A percentile compares a stretch with the other conserved stretches of the same genome.
These are phyloP conservation scores for Malassezia restricta DNA, from an alignment of 1,284 basidiomycete genomes.

Conservation along the genomic window DNA sequence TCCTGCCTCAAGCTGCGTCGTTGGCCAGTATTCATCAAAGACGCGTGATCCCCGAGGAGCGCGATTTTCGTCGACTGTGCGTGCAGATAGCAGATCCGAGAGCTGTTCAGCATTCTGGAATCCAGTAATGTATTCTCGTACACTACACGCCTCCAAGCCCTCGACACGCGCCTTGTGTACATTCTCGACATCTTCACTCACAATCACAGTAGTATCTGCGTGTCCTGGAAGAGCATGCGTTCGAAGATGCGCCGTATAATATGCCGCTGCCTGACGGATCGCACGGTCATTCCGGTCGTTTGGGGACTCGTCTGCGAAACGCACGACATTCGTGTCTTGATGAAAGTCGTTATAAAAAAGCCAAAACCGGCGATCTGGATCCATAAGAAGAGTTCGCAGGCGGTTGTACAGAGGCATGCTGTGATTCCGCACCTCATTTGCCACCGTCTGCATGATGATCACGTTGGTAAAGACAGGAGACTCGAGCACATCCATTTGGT, in stretches of 20 bases:
- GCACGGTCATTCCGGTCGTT: conserved; percentile 44
- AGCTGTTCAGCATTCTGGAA: conserved; percentile 32
- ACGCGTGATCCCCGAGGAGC: conserved; percentile 14
- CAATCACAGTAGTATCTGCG: conserved; percentile 26
- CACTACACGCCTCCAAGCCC: conserved; percentile 29
- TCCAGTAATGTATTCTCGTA: conserved; percentile 41
- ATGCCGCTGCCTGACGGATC: conserved; percentile 34
- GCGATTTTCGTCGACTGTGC: conserved; percentile 15
- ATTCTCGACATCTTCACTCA: conserved; percentile 74
- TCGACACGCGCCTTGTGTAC: conserved; percentile 52
- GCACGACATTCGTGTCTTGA: conserved; percentile 23
- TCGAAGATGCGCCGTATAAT: conserved; percentile 32
- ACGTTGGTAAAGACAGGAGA: conserved; percentile 38
- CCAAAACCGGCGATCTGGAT: conserved; percentile 40
- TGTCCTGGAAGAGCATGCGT: conserved; percentile 18
- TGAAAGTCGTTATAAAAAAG: conserved; percentile 40
- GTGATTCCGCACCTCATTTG: conserved; percentile 89
- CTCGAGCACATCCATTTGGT: conserved; percentile 52
- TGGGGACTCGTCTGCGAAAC: conserved; percentile 31
- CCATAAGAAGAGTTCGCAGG: conserved; percentile 34
- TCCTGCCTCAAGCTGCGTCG: conserved; percentile 63
- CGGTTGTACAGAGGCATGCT: conserved; percentile 79
- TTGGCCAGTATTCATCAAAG: conserved; percentile 62
- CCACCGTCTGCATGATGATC: conserved; percentile 82
- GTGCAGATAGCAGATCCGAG: conserved; percentile 34